Conservation (phyloP, 768 basidiomycete genomes). For the Ramaria sp. region DNA sequence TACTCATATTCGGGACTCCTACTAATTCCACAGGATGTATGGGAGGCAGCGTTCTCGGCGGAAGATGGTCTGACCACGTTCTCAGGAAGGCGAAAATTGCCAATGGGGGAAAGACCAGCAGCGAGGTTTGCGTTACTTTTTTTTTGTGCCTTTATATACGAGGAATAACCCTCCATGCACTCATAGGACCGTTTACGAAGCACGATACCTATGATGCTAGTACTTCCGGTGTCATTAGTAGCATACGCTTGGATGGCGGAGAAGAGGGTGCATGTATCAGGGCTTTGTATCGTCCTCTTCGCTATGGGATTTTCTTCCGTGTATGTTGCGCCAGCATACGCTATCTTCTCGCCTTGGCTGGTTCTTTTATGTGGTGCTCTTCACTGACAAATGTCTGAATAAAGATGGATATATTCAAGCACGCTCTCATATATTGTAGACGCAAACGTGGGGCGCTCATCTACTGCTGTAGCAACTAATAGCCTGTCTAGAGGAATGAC, state of each 20-base stretch:
- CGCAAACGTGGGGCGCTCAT: slow-evolving; percentile 71
- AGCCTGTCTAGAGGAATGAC: slow-evolving; percentile 60
- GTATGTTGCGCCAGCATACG: slow-evolving; percentile 28
- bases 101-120: slow-evolving; percentile 37
- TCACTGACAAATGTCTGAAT: background rate
- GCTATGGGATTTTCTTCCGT: slow-evolving; percentile 62
- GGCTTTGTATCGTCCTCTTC: slow-evolving; percentile 63
- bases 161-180: background rate
- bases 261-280: slow-evolving; percentile 51
- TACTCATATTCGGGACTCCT: background rate
- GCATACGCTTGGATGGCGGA: slow-evolving; percentile 71
- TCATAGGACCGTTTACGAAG: slow-evolving; percentile 62
- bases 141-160: background rate
- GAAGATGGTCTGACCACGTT: slow-evolving; percentile 46
- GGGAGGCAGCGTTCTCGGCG: slow-evolving; percentile 44
- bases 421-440: slow-evolving; percentile 82
- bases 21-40: slow-evolving; percentile 28
- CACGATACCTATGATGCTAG: slow-evolving; percentile 42
- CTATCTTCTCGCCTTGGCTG: slow-evolving; percentile 3
- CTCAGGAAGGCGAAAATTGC: slow-evolving; percentile 28
- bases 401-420: slow-evolving; percentile 50
- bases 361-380: background rate
- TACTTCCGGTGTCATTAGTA: slow-evolving; percentile 48
- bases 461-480: slow-evolving; percentile 66
- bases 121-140: slow-evolving; percentile 42